phyloP scores from a whole-genome alignment of 1,284 basidiomycete species.

The Paramarasmius palmivorus region DNA sequence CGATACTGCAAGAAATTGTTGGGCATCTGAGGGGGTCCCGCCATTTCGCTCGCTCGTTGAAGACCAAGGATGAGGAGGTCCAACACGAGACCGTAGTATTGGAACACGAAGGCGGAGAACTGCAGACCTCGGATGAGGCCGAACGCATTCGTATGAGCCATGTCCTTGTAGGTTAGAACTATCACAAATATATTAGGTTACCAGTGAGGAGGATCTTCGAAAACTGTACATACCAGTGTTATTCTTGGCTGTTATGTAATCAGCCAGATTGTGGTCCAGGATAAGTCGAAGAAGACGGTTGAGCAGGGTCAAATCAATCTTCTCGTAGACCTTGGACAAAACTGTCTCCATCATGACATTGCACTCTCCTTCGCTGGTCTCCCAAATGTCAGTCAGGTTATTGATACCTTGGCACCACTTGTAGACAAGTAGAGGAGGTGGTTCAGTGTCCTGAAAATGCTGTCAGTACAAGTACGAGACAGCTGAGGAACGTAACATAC shows the following conservation, averaged over 20 bases:
- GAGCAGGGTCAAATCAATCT: constrained; percentile 93
- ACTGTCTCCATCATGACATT: constrained; percentile 98
- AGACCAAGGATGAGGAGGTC: constrained; percentile 93
- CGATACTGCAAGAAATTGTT: constrained; percentile 97
- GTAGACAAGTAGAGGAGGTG: constrained; percentile 93
- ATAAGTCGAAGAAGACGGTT: constrained; percentile 93
- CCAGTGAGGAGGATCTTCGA: no score
- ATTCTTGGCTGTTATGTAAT: constrained; percentile 98
- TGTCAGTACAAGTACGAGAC: constrained; percentile 8
- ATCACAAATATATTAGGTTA: no score
- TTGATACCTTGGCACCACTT: constrained; percentile 97
- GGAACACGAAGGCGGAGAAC: constrained; percentile 97
- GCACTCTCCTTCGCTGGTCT: constrained; percentile 94
- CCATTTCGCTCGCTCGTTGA: constrained; percentile 95
- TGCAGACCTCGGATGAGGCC: constrained; percentile 94
- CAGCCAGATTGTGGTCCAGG: constrained; percentile 95
- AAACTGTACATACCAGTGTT: constrained; percentile 62
- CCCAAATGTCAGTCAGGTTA: constrained; percentile 94
- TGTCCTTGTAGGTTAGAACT: constrained; percentile 91
- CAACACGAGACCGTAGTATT: constrained; percentile 90
- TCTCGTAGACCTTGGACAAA: constrained; percentile 94
- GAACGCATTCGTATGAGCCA: constrained; percentile 91
- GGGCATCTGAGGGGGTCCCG: constrained; percentile 91
- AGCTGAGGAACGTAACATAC: constrained; percentile 29
- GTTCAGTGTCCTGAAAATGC: constrained; percentile 76